Evolutionary conservation across 2,329 filamentous ascomycete species (phyloP), one percentile per base, ranked within the genome.

Genomic region (Fusarium sp.): DNA sequence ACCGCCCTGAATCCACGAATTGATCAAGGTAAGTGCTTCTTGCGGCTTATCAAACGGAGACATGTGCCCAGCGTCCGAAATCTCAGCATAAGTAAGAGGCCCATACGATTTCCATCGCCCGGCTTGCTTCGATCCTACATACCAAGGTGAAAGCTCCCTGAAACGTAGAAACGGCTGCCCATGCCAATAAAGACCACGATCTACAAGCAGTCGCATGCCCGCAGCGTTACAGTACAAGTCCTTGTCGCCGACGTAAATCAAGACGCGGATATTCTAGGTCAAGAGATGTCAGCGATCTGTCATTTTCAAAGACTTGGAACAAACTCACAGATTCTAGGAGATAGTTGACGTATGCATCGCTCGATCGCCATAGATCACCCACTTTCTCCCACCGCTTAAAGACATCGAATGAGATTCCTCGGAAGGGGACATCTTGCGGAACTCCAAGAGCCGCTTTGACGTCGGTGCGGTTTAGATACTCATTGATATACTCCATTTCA

Each of bases 171-270:
- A 45, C 19, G 43, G 43, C 10, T 45, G 43, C 8, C 43, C 43
- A 11, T 31, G 15, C 43, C 43, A 45, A n/a, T n/a, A 28, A 8
- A 45, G 24, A 26, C 43, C 43, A 7, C 15, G 24, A 19, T 45
- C 26, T 1, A 45, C 47, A 7, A 57, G 54, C 1, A 34, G 59
- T 8, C 53, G 39, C 46, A 57, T 57, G 2, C 59, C 59, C 1
- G 46, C 59, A 2, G 46, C 42, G 26, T 52, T 61, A 9, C 36
- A 49, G n/a, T 50, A 45, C 9, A 45, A 31, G 17, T 62, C 58
- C 24, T 52, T 57, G 26, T 62, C 53, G 3, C 53, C 58, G 2
- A 62, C 58, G 17, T 62, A 62, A 2, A 62, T 57, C 2, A 62
- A 46, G 7, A 51, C 45, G 3, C 58, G 58, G 4, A 57, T 52